These are phyloP conservation scores for Copromyces sp. DNA, from an alignment of 495 filamentous ascomycete genomes.

Conservation along the genomic window DNA sequence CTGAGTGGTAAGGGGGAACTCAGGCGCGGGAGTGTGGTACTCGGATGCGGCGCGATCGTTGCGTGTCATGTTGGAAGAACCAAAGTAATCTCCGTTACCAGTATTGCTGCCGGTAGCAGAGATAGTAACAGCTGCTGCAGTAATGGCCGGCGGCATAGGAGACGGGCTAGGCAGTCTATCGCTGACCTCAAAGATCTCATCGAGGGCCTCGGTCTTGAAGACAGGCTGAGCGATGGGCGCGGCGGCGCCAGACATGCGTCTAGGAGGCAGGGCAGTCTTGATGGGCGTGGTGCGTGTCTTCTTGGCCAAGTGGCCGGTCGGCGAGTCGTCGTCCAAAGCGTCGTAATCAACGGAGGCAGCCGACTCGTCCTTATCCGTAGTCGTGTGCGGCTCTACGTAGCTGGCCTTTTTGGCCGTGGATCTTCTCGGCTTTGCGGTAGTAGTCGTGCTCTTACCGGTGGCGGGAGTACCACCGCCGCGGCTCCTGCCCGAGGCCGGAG, in stretches of 20 bases:
- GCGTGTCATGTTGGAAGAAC: neutral
- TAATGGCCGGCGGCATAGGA: neutral
- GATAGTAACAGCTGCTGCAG: neutral
- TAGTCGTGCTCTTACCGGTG: slow-evolving; percentile 6
- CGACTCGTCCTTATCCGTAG: slow-evolving; percentile 1
- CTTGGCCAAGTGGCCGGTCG: slow-evolving; percentile 15
- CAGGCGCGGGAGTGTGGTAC: neutral
- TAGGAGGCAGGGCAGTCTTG: neutral
- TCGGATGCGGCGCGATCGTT: neutral
- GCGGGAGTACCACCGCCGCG: neutral
- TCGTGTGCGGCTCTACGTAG: slow-evolving; percentile 4
- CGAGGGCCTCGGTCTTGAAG: neutral
- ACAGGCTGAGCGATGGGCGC: neutral
- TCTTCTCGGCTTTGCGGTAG: neutral
- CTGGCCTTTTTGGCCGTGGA: slow-evolving; percentile 12
- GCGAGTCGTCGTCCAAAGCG: slow-evolving; percentile 15
- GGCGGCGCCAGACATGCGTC: neutral
- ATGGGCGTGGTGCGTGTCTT: neutral
- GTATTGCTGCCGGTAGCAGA: neutral
- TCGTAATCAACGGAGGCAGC: slow-evolving; percentile 6
- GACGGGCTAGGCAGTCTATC: neutral
- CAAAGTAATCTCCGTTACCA: too few relatives aligned
- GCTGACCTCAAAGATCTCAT: neutral
- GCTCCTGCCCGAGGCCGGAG: neutral
- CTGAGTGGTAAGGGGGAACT: neutral